phyloP scores from a whole-genome alignment of 176 grass and related monocot genomes.

The Oryza punctata region DNA sequence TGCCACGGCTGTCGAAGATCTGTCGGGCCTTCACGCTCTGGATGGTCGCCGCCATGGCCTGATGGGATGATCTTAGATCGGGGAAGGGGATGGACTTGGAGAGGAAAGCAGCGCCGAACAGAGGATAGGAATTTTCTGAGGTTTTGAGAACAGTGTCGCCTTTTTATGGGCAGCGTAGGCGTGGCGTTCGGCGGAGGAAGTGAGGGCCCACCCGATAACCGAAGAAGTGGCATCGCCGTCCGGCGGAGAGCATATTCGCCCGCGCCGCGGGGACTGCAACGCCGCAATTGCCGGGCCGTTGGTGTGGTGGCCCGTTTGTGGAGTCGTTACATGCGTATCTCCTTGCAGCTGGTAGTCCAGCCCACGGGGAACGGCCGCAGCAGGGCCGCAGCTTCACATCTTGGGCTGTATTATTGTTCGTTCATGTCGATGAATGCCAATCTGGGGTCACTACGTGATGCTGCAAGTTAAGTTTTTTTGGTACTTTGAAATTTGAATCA shows the following conservation, averaged over 20 bases:
- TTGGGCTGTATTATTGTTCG: too few relatives aligned
- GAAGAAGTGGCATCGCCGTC: not conserved
- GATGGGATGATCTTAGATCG: not conserved
- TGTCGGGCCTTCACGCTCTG: slow-evolving; percentile 54
- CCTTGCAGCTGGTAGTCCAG: too few relatives aligned
- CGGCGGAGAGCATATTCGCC: not conserved
- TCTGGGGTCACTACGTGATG: too few relatives aligned
- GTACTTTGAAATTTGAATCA: too few relatives aligned
- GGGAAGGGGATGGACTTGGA: not conserved
- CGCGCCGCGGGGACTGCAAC: not conserved
- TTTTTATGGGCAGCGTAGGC: not conserved
- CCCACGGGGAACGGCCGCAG: too few relatives aligned
- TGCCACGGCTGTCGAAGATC: slow-evolving; percentile 61
- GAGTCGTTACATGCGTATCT: too few relatives aligned
- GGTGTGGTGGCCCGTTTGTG: too few relatives aligned
- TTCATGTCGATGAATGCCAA: too few relatives aligned
- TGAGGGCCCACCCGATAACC: not conserved
- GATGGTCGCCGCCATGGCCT: slow-evolving; percentile 48
- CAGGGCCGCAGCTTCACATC: too few relatives aligned
- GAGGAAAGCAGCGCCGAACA: not conserved
- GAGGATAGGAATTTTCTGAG: slow-evolving; percentile 2
- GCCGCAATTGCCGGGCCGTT: not conserved
- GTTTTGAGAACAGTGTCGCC: not conserved
- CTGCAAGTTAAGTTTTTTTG: too few relatives aligned
- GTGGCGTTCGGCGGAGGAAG: not conserved